These are phyloP conservation scores for Sporisorium graminicola DNA, from an alignment of 1,284 basidiomycete genomes.

Conservation along the genomic window DNA sequence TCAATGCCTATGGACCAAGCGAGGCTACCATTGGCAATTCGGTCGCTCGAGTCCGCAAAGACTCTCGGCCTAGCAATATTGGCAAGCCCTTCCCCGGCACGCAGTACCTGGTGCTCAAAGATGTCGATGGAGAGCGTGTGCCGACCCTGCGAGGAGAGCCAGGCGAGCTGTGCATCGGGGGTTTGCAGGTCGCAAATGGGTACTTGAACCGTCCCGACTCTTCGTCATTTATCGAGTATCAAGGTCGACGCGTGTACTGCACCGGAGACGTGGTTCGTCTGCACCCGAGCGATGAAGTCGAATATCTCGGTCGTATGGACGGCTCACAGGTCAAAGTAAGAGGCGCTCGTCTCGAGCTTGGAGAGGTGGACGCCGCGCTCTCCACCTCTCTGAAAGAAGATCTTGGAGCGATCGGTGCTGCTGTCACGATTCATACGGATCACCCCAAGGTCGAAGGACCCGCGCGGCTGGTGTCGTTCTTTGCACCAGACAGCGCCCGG, in stretches of 20 bases:
- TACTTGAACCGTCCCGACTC: slow-evolving; percentile 53
- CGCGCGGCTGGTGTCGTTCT: slow-evolving; percentile 54
- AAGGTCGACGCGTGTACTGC: slow-evolving; percentile 51
- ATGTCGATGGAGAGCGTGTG: slow-evolving; percentile 23
- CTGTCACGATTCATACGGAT: slow-evolving; percentile 46
- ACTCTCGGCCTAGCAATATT: slow-evolving; percentile 49
- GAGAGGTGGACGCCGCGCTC: slow-evolving; percentile 58
- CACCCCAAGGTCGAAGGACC: slow-evolving; percentile 39
- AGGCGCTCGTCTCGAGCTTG: slow-evolving; percentile 65
- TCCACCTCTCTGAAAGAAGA: slow-evolving; percentile 14
- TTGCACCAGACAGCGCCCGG: slow-evolving; percentile 27
- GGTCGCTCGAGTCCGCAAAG: slow-evolving; percentile 51
- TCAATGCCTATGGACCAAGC: slow-evolving; percentile 68
- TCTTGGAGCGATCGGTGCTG: slow-evolving; percentile 16
- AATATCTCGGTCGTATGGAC: slow-evolving; percentile 64
- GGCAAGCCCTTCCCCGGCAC: slow-evolving; percentile 62
- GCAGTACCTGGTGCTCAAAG: slow-evolving; percentile 56
- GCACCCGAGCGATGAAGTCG: slow-evolving; percentile 50
- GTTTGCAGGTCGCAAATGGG: slow-evolving; percentile 60
- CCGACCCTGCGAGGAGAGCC: slow-evolving; percentile 58
- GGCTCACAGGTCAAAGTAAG: slow-evolving; percentile 65
- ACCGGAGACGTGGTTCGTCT: slow-evolving; percentile 65
- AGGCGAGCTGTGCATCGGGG: slow-evolving; percentile 64
- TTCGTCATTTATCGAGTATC: slow-evolving; percentile 43
- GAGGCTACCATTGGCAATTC: slow-evolving; percentile 67